Conservation (phyloP, 225 moss, liverwort and hornwort species). For the Sphagnum tenellum region DNA sequence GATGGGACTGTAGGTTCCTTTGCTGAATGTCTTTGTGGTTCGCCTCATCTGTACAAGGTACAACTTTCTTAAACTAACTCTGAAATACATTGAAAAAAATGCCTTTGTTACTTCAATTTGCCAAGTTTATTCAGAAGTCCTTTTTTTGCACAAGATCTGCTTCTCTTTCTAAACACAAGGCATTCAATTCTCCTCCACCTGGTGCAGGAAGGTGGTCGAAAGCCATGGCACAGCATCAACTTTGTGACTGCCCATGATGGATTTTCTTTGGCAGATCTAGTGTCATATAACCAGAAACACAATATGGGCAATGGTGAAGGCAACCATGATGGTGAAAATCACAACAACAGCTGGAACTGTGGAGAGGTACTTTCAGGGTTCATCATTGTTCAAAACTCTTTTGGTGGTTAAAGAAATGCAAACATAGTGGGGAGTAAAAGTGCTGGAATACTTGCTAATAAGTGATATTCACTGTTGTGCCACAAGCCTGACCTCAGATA, state of each 20-base stretch:
- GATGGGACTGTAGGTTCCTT: constrained; percentile 67
- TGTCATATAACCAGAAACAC: constrained; percentile 79
- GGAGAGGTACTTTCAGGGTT: constrained; percentile 38
- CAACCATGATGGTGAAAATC: constrained; percentile 78
- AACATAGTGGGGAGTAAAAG: too few relatives aligned
- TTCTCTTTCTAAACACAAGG: background rate
- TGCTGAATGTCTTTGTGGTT: constrained; percentile 86
- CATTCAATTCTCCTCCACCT: background rate
- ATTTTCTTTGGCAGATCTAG: constrained; percentile 79
- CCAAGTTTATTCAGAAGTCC: too few relatives aligned
- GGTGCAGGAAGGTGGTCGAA: constrained; percentile 79
- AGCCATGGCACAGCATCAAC: constrained; percentile 87
- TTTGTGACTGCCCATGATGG: constrained; percentile 90
- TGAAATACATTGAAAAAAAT: too few relatives aligned
- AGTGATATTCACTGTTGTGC: too few relatives aligned
- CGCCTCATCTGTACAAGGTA: constrained; percentile 84
- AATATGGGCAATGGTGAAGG: constrained; percentile 83
- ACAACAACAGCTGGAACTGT: constrained; percentile 94
- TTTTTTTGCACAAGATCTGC: background rate
- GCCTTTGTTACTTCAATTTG: too few relatives aligned
- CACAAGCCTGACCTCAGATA: too few relatives aligned
- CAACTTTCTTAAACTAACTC: background rate
- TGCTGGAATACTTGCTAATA: constrained; percentile 1
- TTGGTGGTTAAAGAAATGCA: too few relatives aligned
- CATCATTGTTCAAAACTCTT: too few relatives aligned